Evolutionary conservation across 768 basidiomycete species (phyloP).

Genomic region (Russula ochroleuca): DNA sequence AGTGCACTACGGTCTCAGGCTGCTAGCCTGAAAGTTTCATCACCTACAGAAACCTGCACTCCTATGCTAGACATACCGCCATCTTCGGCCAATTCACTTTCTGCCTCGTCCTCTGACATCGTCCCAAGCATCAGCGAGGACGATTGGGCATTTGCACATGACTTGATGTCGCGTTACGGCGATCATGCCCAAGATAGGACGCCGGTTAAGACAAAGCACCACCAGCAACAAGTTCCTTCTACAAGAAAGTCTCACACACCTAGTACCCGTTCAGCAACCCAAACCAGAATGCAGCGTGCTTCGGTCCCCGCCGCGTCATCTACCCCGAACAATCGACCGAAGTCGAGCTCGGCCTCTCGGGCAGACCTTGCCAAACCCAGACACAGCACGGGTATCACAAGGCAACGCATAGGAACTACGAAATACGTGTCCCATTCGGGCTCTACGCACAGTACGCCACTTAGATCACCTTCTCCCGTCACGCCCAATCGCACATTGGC

Average conservation of each 20-base stretch:
- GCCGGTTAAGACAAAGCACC: slow-evolving; percentile 1
- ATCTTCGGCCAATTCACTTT: slow-evolving; percentile 12
- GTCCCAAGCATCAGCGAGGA: slow-evolving; percentile 30
- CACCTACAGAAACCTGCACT: slow-evolving; percentile 11
- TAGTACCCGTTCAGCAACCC: neutral
- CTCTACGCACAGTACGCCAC: neutral
- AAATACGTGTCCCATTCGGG: neutral
- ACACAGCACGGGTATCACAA: neutral
- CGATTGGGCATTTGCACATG: slow-evolving; percentile 39
- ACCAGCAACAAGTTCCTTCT: slow-evolving; percentile 6
- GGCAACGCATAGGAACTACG: slow-evolving; percentile 1
- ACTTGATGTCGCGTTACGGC: slow-evolving; percentile 32
- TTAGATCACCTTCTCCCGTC: neutral
- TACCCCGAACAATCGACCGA: slow-evolving; percentile 15
- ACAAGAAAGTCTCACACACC: slow-evolving; percentile 16
- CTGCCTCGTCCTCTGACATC: slow-evolving; percentile 14
- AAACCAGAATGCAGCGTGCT: slow-evolving; percentile 13
- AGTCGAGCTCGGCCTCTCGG: slow-evolving; percentile 19
- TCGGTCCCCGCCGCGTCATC: slow-evolving; percentile 10
- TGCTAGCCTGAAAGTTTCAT: slow-evolving; percentile 28
- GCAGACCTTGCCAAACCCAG: slow-evolving; percentile 10
- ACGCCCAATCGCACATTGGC: neutral
- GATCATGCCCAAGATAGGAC: slow-evolving; percentile 1
- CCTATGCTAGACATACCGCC: slow-evolving; percentile 2
- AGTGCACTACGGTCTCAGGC: slow-evolving; percentile 32